These are phyloP conservation scores for Aegilops longissima DNA, from an alignment of 176 grass and related monocot species.

Conservation along the genomic window DNA sequence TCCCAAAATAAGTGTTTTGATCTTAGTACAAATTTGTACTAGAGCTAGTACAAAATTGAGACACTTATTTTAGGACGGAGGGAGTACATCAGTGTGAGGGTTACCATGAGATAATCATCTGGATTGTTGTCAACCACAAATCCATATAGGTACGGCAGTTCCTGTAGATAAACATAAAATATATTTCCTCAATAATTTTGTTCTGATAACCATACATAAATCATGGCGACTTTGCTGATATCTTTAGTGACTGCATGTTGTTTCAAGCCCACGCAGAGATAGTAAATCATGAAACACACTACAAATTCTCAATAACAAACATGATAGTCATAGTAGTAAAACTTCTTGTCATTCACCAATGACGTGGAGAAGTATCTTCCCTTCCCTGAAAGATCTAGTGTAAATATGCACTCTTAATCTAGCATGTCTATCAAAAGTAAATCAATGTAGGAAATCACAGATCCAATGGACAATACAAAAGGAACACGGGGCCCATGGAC, in stretches of 20 bases:
- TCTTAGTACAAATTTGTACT: no score
- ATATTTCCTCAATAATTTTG: conserved; percentile 12
- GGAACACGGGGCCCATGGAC: not conserved
- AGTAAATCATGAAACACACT: not conserved
- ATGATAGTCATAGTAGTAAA: not conserved
- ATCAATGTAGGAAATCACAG: conserved; percentile 5
- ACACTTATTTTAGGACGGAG: no score
- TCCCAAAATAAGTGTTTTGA: no score
- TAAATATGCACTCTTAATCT: not conserved
- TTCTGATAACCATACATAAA: not conserved
- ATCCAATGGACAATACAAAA: not conserved
- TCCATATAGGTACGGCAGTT: conserved; percentile 91
- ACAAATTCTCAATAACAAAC: not conserved
- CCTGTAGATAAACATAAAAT: conserved; percentile 55
- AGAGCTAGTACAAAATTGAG: no score
- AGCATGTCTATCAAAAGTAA: conserved; percentile 14
- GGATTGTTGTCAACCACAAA: conserved; percentile 88
- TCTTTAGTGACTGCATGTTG: not conserved
- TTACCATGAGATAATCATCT: conserved; percentile 97
- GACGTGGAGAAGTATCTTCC: not conserved
- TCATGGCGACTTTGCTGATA: not conserved
- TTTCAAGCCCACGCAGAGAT: not conserved
- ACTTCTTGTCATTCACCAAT: not conserved
- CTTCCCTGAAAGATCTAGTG: not conserved
- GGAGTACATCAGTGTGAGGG: conserved; percentile 15